Evolutionary conservation across 768 basidiomycete species (phyloP), one percentile per base, ranked within the genome.

Genomic region (Galerina marginata): DNA sequence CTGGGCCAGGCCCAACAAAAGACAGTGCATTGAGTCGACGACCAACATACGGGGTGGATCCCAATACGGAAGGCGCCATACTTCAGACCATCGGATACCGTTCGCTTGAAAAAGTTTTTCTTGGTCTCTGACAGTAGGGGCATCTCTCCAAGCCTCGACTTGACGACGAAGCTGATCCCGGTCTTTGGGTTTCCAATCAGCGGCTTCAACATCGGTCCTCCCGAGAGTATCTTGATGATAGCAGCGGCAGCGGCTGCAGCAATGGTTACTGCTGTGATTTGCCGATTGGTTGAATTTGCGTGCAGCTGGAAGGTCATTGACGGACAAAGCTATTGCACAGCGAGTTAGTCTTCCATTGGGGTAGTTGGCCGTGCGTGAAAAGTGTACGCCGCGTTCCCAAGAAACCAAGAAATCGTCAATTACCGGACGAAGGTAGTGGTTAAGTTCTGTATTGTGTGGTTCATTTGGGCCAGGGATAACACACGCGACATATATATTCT

Each of bases 51-150:
- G 16, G 1, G 65, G 63, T 1, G 72, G 70, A 37, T 77, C 60
- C 76, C 75, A 78, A 60, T 79, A 78, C 0, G 72, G 68, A 6
- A 79, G 66, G 2, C 59, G 43, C 26, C 72, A 64, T 0, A 78
- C 51, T 9, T 68, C 62, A 0, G 72, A 67, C 67, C 67, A 79
- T 0, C 71, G 47, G 0, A 75, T 46, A 0, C 75, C 71, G 44
- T 68, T 57, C 12, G 44, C 47, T n/a, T 68, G 50, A 43, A 59
- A 68, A 11, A 71, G 33, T 12, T 37, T 36, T 14, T 29, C 25
- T 23, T 29, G 15, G 16, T 59, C 58, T 6, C n/a, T 40, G 20
- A 11, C 16, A 2, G 58, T 52, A 40, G 38, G 23, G 3, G 72
- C 68, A 50, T 53, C 43, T 23, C 44, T 52, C 71, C 72, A 74